phyloP scores from a whole-genome alignment of 2,329 filamentous ascomycete genomes.

The Cercospora sp. region DNA sequence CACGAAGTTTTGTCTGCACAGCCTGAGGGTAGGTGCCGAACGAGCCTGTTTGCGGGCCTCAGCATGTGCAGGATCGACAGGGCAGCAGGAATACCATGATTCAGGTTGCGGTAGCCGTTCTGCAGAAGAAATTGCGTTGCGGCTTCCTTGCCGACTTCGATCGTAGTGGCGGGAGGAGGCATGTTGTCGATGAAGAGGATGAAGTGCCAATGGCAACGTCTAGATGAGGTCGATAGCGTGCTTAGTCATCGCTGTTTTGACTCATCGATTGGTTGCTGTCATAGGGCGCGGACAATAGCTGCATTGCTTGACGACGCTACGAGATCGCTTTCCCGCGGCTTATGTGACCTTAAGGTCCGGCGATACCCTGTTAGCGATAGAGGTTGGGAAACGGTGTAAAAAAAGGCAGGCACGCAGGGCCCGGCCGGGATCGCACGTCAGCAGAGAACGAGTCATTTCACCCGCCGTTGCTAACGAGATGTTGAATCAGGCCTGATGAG shows the following conservation, averaged over 20 bases:
- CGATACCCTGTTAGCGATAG: no score
- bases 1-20: slow-evolving; percentile 60
- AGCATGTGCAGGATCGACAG: background rate
- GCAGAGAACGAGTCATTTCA: no score
- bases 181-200: background rate
- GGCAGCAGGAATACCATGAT: slow-evolving; percentile 62
- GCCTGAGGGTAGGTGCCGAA: slow-evolving; percentile 72
- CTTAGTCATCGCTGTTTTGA: background rate
- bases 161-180: slow-evolving; percentile 2
- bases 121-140: slow-evolving; percentile 70
- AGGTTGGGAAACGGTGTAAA: no score
- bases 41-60: slow-evolving; percentile 57
- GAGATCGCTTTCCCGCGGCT: no score
- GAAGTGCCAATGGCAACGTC: background rate
- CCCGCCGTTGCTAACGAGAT: no score
- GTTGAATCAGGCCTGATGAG: no score
- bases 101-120: slow-evolving; percentile 69
- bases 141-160: slow-evolving; percentile 45
- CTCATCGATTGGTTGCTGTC: background rate
- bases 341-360: no score
- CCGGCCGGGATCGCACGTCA: no score
- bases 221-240: background rate
- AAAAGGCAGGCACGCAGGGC: no score
- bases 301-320: background rate
- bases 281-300: background rate